phyloP scores from a whole-genome alignment of 2,329 filamentous ascomycete species.

The Trichoderma sp. region DNA sequence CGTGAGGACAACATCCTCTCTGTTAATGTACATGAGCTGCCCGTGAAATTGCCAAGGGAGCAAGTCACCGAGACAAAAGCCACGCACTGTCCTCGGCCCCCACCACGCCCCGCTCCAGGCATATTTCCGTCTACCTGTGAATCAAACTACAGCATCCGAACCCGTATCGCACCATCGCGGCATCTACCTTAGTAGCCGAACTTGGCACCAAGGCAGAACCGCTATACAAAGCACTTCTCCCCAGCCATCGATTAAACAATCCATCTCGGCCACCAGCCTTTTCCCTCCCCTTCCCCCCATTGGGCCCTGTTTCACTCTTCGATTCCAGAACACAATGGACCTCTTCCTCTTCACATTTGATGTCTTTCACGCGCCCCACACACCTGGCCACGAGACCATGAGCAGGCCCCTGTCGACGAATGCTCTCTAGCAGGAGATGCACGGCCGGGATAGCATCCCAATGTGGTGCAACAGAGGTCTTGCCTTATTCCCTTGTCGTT shows the following conservation, averaged over 20 bases:
- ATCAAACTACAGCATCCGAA: not conserved
- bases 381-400: slow-evolving; percentile 15
- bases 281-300: too few relatives aligned
- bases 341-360: not conserved
- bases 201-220: not conserved
- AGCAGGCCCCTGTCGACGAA: slow-evolving; percentile 7
- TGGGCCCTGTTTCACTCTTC: not conserved
- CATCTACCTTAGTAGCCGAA: not conserved
- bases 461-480: slow-evolving; percentile 1
- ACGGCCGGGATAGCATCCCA: slow-evolving; percentile 2
- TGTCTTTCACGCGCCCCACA: slow-evolving; percentile 10
- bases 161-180: not conserved
- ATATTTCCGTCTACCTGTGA: not conserved
- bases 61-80: not conserved
- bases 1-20: not conserved
- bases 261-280: not conserved
- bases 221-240: not conserved
- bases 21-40: not conserved
- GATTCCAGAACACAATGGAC: not conserved
- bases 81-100: not conserved
- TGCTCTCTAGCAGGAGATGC: slow-evolving; percentile 4
- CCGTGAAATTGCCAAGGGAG: not conserved
- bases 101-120: not conserved
- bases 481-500: not conserved
- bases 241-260: too few relatives aligned